phyloP scores from a whole-genome alignment of 2,329 filamentous ascomycete genomes.

The Zymoseptoria passerinii region DNA sequence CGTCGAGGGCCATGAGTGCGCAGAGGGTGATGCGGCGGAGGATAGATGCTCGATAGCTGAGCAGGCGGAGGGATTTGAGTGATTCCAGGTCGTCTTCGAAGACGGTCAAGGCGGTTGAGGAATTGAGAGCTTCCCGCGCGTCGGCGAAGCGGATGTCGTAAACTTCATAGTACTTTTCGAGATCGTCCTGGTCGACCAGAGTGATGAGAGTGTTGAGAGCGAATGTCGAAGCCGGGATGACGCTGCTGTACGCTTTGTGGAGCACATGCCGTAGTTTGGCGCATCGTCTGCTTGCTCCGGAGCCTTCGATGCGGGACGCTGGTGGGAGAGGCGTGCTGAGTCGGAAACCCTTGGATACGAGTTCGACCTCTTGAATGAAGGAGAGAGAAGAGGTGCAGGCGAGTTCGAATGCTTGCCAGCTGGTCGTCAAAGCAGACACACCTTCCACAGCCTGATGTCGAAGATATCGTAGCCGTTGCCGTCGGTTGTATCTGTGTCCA shows the following conservation, averaged over 20 bases:
- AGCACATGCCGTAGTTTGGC: conserved; percentile 70
- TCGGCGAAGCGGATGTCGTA: conserved; percentile 43
- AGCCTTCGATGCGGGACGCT: conserved; percentile 81
- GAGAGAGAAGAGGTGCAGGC: conserved; percentile 67
- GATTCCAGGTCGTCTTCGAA: conserved; percentile 68
- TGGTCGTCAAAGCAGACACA: conserved; percentile 59
- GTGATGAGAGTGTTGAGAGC: conserved; percentile 60
- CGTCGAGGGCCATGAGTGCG: conserved; percentile 78
- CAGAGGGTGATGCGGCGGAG: conserved; percentile 80
- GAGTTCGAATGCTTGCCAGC: conserved; percentile 73
- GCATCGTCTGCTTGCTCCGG: conserved; percentile 64
- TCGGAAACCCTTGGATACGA: conserved; percentile 83
- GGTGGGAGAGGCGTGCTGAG: conserved; percentile 85
- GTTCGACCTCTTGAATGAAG: conserved; percentile 88
- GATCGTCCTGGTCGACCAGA: conserved; percentile 68
- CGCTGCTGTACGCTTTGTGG: conserved; percentile 57
- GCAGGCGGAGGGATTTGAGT: conserved; percentile 64
- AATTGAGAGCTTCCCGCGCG: conserved; percentile 45
- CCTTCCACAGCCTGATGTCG: conserved; percentile 65
- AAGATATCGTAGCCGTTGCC: conserved; percentile 74
- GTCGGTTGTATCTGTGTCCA: conserved; percentile 63
- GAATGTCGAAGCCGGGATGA: conserved; percentile 64
- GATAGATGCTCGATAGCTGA: conserved; percentile 63
- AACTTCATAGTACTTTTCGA: conserved; percentile 86
- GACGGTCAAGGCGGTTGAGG: conserved; percentile 35